Conservation (phyloP, 768 basidiomycete genomes). For the Hemileccinum impolitum region DNA sequence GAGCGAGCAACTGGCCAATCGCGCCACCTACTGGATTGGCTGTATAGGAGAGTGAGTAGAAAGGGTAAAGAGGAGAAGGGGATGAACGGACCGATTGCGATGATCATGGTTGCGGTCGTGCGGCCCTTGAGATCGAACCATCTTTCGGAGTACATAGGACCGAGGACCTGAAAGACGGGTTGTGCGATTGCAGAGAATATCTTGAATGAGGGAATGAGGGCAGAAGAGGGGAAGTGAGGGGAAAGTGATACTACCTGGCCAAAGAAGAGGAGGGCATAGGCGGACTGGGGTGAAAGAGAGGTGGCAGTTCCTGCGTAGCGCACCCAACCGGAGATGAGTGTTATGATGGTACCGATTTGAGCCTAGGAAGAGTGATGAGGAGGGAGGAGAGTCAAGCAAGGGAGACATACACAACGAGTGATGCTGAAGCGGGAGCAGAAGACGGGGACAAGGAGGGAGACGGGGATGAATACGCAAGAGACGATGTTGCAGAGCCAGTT, state of each 20-base stretch:
- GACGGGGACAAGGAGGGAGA: constrained; percentile 55
- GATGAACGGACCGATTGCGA: constrained; percentile 39
- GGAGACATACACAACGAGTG: constrained; percentile 54
- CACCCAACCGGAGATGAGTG: constrained; percentile 70
- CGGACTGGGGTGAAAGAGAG: constrained; percentile 46
- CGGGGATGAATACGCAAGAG: constrained; percentile 58
- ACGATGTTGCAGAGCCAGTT: constrained; percentile 81
- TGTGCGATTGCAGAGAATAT: constrained; percentile 62
- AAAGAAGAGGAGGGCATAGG: constrained; percentile 66
- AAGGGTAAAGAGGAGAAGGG: background rate
- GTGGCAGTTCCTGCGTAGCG: constrained; percentile 66
- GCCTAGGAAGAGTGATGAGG: constrained; percentile 41
- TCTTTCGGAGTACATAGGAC: constrained; percentile 75
- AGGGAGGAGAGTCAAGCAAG: background rate
- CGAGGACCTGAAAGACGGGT: constrained; percentile 72
- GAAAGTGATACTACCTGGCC: constrained; percentile 51
- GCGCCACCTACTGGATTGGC: constrained; percentile 76
- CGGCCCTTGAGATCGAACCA: constrained; percentile 80
- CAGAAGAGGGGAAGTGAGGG: background rate
- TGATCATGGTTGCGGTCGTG: constrained; percentile 72
- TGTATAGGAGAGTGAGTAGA: constrained; percentile 19
- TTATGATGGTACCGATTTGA: constrained; percentile 49
- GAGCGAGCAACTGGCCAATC: constrained; percentile 69
- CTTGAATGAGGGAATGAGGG: constrained; percentile 20
- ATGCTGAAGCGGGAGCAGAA: constrained; percentile 59